phyloP scores from a whole-genome alignment of 768 basidiomycete species.

The Leccinellum rugosiceps region DNA sequence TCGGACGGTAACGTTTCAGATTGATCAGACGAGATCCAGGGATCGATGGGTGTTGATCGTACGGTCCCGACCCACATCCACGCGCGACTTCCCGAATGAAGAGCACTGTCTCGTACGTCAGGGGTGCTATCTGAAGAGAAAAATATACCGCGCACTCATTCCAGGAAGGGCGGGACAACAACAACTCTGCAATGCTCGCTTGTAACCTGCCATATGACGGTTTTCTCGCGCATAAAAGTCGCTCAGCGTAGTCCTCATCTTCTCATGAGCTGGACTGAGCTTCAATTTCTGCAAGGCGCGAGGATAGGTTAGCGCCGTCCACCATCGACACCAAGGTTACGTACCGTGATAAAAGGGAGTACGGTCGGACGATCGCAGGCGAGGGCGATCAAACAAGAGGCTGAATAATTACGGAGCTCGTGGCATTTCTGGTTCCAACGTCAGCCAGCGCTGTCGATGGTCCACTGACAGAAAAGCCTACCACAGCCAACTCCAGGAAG shows the following conservation, averaged over 20 bases:
- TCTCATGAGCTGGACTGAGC: conserved; percentile 23
- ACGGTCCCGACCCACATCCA: conserved; percentile 30
- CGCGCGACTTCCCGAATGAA: conserved; percentile 32
- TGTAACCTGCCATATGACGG: conserved; percentile 29
- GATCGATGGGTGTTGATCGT: conserved; percentile 23
- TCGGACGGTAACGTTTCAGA: conserved; percentile 36
- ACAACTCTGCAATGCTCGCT: conserved; percentile 28
- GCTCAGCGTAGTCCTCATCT: conserved; percentile 13
- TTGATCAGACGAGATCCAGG: conserved; percentile 35
- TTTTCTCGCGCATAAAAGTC: conserved; percentile 26
- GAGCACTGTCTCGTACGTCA: conserved; percentile 23
- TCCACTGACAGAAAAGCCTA: conserved; percentile 19
- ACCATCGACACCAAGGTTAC: not conserved
- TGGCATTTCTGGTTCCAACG: conserved; percentile 38
- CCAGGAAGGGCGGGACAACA: conserved; percentile 31
- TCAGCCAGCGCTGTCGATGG: not conserved
- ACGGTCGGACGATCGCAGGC: conserved; percentile 42
- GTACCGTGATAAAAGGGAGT: conserved; percentile 28
- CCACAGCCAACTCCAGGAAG: conserved; percentile 45
- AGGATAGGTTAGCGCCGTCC: not conserved
- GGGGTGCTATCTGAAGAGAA: not conserved
- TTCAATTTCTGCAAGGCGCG: conserved; percentile 19
- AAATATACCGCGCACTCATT: conserved; percentile 23
- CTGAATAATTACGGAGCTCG: conserved; percentile 44
- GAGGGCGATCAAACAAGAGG: conserved; percentile 38